phyloP scores from a whole-genome alignment of 139 green algal genomes.

The Spirogloea muscicola region DNA sequence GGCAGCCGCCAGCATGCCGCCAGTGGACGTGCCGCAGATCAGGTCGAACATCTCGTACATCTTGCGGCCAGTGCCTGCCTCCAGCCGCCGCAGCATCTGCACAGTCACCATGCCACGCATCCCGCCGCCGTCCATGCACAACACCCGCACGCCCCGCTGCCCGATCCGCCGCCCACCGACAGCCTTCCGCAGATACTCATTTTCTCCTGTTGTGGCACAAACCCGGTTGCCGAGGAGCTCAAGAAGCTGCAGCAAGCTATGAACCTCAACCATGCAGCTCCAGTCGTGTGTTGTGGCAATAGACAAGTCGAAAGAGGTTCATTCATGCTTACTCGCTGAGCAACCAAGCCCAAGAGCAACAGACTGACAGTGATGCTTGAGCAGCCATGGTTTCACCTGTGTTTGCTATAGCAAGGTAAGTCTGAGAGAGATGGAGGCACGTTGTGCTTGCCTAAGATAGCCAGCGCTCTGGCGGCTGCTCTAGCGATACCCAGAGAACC shows the following conservation, averaged over 20 bases:
- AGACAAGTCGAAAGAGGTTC: too few relatives aligned
- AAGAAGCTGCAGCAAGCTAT: not conserved
- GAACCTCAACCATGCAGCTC: too few relatives aligned
- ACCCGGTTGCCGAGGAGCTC: too few relatives aligned
- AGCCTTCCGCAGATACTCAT: slow-evolving; percentile 61
- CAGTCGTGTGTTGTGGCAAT: too few relatives aligned
- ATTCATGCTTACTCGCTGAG: too few relatives aligned
- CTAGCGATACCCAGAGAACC: slow-evolving; percentile 26
- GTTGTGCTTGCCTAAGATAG: slow-evolving; percentile 75
- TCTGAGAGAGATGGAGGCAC: too few relatives aligned
- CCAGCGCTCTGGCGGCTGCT: slow-evolving; percentile 64
- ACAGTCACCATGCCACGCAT: slow-evolving; percentile 79
- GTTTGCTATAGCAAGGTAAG: too few relatives aligned
- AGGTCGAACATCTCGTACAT: slow-evolving; percentile 89
- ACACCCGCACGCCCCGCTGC: slow-evolving; percentile 76
- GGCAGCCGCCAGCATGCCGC: slow-evolving; percentile 79
- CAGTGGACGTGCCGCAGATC: slow-evolving; percentile 65
- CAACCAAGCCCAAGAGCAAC: too few relatives aligned
- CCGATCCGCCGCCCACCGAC: slow-evolving; percentile 47
- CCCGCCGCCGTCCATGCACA: slow-evolving; percentile 91
- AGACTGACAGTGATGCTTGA: too few relatives aligned
- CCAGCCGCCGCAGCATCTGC: slow-evolving; percentile 66
- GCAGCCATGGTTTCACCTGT: too few relatives aligned
- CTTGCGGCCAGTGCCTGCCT: slow-evolving; percentile 57
- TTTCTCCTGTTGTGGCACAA: slow-evolving; percentile 75